A percentile compares a stretch with the other conserved stretches of the same genome.
Conservation (phyloP, 352 stramenopile genomes). For the Pythium chondricola region DNA sequence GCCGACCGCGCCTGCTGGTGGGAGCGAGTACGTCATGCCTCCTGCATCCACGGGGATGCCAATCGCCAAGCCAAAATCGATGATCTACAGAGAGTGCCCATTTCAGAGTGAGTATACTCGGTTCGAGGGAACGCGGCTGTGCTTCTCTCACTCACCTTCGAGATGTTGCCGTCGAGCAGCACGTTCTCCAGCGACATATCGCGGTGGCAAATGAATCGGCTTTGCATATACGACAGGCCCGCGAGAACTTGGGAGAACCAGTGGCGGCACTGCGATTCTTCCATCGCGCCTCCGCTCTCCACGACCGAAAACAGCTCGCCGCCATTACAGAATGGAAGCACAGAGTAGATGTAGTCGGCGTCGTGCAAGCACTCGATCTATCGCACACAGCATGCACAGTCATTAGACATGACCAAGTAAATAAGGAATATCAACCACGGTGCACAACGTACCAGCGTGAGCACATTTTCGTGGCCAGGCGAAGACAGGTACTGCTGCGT, state of each 20-base stretch:
- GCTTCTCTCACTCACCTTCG: constrained; percentile 41
- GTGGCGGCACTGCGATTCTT: constrained; percentile 68
- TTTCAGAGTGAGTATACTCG: too few relatives aligned
- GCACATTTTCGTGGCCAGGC: constrained; percentile 77
- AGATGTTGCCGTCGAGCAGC: constrained; percentile 73
- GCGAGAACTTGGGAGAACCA: constrained; percentile 82
- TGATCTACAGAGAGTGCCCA: constrained; percentile 77
- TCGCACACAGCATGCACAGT: background rate
- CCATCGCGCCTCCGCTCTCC: constrained; percentile 73
- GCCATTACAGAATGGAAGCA: constrained; percentile 82
- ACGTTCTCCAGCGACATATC: constrained; percentile 88
- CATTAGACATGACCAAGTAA: background rate
- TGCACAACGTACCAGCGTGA: constrained; percentile 57
- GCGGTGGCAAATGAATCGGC: constrained; percentile 80
- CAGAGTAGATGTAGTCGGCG: constrained; percentile 78
- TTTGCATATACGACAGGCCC: constrained; percentile 76
- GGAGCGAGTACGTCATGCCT: constrained; percentile 83
- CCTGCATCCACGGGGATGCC: constrained; percentile 78
- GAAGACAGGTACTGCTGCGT: constrained; percentile 78
- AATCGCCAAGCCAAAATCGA: constrained; percentile 83
- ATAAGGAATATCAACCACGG: background rate
- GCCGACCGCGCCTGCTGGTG: constrained; percentile 69
- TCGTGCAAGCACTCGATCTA: constrained; percentile 83
- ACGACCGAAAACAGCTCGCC: constrained; percentile 81
- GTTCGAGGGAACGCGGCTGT: too few relatives aligned